Conservation (phyloP, 352 stramenopile genomes). For the Phytopythium boreale region DNA sequence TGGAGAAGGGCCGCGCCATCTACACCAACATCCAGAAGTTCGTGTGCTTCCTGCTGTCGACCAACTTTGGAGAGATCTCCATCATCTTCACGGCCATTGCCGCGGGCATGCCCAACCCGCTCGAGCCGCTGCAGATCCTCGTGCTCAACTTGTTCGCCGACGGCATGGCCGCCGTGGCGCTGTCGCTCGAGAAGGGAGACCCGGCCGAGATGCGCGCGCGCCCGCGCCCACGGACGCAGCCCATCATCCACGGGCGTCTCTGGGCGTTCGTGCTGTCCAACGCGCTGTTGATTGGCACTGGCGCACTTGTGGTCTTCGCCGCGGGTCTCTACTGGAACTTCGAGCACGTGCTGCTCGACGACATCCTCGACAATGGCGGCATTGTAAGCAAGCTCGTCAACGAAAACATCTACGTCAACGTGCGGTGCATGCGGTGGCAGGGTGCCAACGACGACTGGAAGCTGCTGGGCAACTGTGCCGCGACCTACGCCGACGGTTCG, state of each 20-base stretch:
- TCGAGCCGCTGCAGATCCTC: slow-evolving; percentile 94
- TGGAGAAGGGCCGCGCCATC: slow-evolving; percentile 91
- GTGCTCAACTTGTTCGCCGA: slow-evolving; percentile 97
- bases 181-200: slow-evolving; percentile 33
- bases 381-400: slow-evolving; percentile 11
- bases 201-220: slow-evolving; percentile 20
- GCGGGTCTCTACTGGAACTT: slow-evolving; percentile 36
- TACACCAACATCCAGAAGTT: slow-evolving; percentile 96
- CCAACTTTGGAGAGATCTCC: slow-evolving; percentile 90
- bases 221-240: slow-evolving; percentile 22
- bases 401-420: slow-evolving; percentile 16
- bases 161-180: slow-evolving; percentile 32
- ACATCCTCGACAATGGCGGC: slow-evolving; percentile 21
- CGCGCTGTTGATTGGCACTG: slow-evolving; percentile 23
- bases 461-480: slow-evolving; percentile 24
- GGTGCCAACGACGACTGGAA: slow-evolving; percentile 20
- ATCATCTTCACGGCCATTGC: slow-evolving; percentile 46
- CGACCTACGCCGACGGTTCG: slow-evolving; percentile 18
- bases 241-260: slow-evolving; percentile 32
- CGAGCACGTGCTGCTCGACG: slow-evolving; percentile 21
- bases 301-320: slow-evolving; percentile 26
- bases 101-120: slow-evolving; percentile 47
- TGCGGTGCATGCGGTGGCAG: slow-evolving; percentile 23
- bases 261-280: slow-evolving; percentile 30
- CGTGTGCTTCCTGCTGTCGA: slow-evolving; percentile 93